A percentile compares a stretch with the other conserved stretches of the same genome.
phyloP scores from a whole-genome alignment of 2,329 filamentous ascomycete genomes.

The Nigrospora osmanthi region DNA sequence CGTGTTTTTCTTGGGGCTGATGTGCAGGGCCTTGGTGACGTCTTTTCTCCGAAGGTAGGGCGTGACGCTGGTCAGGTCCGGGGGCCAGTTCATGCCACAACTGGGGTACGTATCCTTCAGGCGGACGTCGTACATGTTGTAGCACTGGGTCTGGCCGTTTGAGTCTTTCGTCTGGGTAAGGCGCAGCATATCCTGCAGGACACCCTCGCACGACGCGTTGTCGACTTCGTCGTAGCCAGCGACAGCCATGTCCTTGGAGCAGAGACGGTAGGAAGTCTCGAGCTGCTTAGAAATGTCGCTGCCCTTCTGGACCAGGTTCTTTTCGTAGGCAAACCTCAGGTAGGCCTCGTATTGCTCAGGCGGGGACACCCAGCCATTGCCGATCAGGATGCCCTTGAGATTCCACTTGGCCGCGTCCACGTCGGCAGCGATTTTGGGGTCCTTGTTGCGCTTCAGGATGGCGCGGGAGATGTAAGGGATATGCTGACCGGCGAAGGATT shows the following conservation, averaged over 20 bases:
- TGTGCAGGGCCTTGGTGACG: constrained; percentile 72
- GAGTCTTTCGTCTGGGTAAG: constrained; percentile 48
- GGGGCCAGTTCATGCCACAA: constrained; percentile 98
- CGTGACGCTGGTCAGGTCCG: constrained; percentile 68
- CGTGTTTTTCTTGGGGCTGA: constrained; percentile 71
- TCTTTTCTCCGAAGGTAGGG: constrained; percentile 81
- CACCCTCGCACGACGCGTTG: constrained; percentile 62
- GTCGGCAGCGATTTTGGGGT: constrained; percentile 26
- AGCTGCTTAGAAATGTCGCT: constrained; percentile 57
- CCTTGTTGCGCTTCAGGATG: constrained; percentile 80
- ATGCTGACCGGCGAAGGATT: constrained; percentile 94
- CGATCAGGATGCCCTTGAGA: constrained; percentile 79
- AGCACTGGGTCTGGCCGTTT: constrained; percentile 51
- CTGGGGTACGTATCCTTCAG: constrained; percentile 71
- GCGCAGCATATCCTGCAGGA: constrained; percentile 66
- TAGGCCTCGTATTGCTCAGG: constrained; percentile 85
- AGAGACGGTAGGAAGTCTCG: constrained; percentile 61
- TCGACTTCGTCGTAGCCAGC: constrained; percentile 55
- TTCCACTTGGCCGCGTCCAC: constrained; percentile 49
- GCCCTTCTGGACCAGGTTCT: constrained; percentile 61
- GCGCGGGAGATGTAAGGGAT: constrained; percentile 95
- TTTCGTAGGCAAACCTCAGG: constrained; percentile 71
- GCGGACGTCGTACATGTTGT: constrained; percentile 97
- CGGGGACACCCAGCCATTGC: constrained; percentile 96
- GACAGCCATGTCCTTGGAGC: constrained; percentile 51